Base-by-base conservation (phyloP, 73 alveolate species). In the Uronychia binucleata region DNA sequence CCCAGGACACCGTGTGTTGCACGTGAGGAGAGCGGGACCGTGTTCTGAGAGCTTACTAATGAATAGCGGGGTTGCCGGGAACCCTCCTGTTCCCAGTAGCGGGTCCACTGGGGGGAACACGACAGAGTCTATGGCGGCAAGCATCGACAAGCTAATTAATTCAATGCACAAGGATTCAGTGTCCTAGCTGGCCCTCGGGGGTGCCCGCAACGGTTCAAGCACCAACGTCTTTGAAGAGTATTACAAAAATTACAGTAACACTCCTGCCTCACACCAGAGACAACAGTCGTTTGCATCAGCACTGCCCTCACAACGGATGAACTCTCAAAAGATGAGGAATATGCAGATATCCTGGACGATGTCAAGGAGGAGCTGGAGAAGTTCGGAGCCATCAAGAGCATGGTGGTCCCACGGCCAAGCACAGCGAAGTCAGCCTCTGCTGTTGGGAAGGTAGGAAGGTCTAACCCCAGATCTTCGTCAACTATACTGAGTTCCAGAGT, bases 281-380 rank as follows among this genome's bases (percentile, higher is more conserved):
- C 75, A 46, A 67, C 86, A 33, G 86, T 79, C 28, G 86, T 79
- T 26, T 79, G 86, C 58, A n/a, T 79, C 30, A 79, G 57, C 30
- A 79, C 34, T 58, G 27, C 80, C 27, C 28, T 87, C 8, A 67
- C 88, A 27, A 77, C 33, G 31, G 82, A 81, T 30, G 80, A 81
- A 8, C 29, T 82, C 1, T 77, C 58, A 26, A 84, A 88, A 75
- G 95, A 93, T 74, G 88, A 75, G 57, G 89, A 87, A 81, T 82
- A 79, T 78, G 86, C 35, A 74, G 94, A 88, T 30, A 75, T 93
- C 27, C 32, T 77, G 34, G 94, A 93, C 25, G 98, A 90, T 78
- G 77, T 93, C 1, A 67, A 77, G 32, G 92, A 91, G n/a, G 98
- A 93, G 75, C 91, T 92, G 26, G 82, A 79, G 14, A 93, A 93